phyloP scores from a whole-genome alignment of 2,329 filamentous ascomycete genomes.

The Colletotrichum sp. region DNA sequence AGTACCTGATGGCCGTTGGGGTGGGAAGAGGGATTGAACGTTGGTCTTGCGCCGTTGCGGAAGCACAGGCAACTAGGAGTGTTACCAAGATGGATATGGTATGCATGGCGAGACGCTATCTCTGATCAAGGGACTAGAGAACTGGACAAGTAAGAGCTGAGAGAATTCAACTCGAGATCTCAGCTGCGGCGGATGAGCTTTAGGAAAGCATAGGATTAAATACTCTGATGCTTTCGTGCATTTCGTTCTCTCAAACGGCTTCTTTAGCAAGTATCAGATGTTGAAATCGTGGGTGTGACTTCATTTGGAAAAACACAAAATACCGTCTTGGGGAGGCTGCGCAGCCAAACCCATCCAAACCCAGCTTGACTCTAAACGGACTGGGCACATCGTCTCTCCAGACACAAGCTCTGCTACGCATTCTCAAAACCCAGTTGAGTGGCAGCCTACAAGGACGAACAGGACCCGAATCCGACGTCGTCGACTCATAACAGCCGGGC shows the following conservation, averaged over 20 bases:
- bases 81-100: background rate
- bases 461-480: background rate
- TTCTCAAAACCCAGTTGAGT: background rate
- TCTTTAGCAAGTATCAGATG: background rate
- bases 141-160: background rate
- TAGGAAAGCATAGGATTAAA: background rate
- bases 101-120: background rate
- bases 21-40: background rate
- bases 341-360: background rate
- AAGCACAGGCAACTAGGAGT: background rate
- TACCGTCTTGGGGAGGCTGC: background rate
- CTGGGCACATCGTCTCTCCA: background rate
- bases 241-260: background rate
- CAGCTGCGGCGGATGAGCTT: no score
- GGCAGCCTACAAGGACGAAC: background rate
- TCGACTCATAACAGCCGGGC: background rate
- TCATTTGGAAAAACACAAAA: slow-evolving; percentile 8
- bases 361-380: background rate
- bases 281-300: background rate
- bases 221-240: background rate
- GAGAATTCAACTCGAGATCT: background rate
- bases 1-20: background rate
- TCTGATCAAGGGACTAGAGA: background rate
- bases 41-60: background rate
- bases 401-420: background rate